Conservation (phyloP, 208 protist species). For the Trypanosoma cruzi region DNA sequence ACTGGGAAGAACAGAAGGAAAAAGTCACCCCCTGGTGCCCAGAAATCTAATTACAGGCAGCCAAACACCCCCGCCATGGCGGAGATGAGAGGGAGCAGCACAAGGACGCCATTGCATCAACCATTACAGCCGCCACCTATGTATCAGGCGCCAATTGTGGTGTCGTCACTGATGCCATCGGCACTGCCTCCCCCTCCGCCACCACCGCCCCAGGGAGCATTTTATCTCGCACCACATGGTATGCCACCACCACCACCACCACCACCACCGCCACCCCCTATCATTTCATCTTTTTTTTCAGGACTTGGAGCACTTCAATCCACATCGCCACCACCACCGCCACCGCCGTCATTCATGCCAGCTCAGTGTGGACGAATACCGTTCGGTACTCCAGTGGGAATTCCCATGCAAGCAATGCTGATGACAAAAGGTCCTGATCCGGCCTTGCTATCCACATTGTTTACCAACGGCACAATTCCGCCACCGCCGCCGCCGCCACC, state of each 20-base stretch:
- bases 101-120: not conserved
- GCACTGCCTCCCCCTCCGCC: conserved; percentile 23
- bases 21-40: not conserved
- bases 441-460: conserved; percentile 17
- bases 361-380: not conserved
- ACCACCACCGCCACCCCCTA: conserved; percentile 2
- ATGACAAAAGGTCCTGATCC: conserved; percentile 33
- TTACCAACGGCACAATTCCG: conserved; percentile 12
- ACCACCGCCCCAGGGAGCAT: conserved; percentile 13
- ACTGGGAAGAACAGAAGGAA: not conserved
- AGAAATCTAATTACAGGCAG: not conserved
- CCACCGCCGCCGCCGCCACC: conserved; percentile 4
- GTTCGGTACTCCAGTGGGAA: conserved; percentile 10
- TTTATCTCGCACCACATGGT: not conserved
- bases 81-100: not conserved
- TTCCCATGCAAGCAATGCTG: conserved; percentile 33
- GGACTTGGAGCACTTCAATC: conserved; percentile 7
- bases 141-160: conserved; percentile 29
- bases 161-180: conserved; percentile 21
- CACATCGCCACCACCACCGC: conserved; percentile 8
- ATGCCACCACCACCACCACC: conserved; percentile 13
- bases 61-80: conserved; percentile 1
- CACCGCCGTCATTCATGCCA: conserved; percentile 26
- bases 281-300: not conserved
- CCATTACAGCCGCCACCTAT: conserved; percentile 4